Percentiles rank a stretch among this genome's conserved stretches.
These are phyloP conservation scores for Solanum verrucosum DNA, from an alignment of 257 asterid genomes.

Conservation along the genomic window DNA sequence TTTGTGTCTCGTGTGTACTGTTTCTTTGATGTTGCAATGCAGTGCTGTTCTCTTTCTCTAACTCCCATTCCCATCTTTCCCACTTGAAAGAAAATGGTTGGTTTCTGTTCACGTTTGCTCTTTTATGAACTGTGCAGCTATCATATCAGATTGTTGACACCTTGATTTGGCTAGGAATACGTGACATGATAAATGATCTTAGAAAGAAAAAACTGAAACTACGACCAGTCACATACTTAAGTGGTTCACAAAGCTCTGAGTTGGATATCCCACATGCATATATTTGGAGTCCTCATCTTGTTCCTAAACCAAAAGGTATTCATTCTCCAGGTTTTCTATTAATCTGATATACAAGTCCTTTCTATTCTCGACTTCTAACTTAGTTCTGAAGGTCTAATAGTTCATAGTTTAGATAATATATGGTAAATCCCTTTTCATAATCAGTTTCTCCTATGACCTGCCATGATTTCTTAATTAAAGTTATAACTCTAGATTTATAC, in stretches of 20 bases:
- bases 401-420: background rate
- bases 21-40: background rate
- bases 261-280: conserved; percentile 61
- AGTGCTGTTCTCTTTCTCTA: background rate
- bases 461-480: background rate
- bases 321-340: background rate
- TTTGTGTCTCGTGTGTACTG: conserved; percentile 1
- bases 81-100: background rate
- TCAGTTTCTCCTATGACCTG: background rate
- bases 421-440: background rate
- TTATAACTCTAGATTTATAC: background rate
- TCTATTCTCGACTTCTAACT: background rate
- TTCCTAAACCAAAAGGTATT: conserved; percentile 89
- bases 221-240: conserved; percentile 76
- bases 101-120: conserved; percentile 3
- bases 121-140: conserved; percentile 43
- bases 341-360: background rate
- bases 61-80: background rate
- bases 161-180: conserved; percentile 81
- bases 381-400: background rate
- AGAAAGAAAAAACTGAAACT: conserved; percentile 69
- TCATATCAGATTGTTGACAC: conserved; percentile 87
- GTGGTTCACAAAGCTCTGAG: conserved; percentile 47
- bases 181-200: conserved; percentile 83
- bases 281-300: conserved; percentile 97